phyloP scores from a whole-genome alignment of 2,329 filamentous ascomycete genomes.

The Aspergillus tamarii region DNA sequence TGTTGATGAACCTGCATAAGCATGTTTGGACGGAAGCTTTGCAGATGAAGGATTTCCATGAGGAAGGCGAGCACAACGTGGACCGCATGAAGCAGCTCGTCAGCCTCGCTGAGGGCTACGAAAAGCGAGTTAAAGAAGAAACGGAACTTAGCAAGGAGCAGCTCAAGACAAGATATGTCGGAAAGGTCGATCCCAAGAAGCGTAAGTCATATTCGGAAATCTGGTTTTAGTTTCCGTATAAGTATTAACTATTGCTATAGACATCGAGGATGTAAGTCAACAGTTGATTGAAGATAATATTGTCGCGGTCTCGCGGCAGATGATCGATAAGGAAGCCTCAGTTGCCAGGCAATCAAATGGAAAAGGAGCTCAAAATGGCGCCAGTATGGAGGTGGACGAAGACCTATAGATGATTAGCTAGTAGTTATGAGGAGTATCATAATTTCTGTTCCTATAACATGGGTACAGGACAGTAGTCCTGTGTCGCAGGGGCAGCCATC shows the following conservation, averaged over 20 bases:
- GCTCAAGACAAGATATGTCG: slow-evolving; percentile 97
- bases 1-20: slow-evolving; percentile 99
- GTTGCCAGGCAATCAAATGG: slow-evolving; percentile 67
- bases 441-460: slow-evolving; percentile 3
- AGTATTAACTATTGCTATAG: slow-evolving; percentile 41
- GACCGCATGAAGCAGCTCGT: slow-evolving; percentile 88
- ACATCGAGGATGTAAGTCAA: slow-evolving; percentile 94
- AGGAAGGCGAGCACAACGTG: slow-evolving; percentile 82
- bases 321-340: slow-evolving; percentile 99
- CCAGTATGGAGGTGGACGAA: slow-evolving; percentile 71
- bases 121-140: slow-evolving; percentile 98
- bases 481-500: not conserved
- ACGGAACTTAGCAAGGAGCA: slow-evolving; percentile 96
- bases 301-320: slow-evolving; percentile 94
- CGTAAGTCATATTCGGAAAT: slow-evolving; percentile 52
- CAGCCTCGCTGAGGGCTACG: slow-evolving; percentile 88
- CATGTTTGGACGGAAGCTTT: slow-evolving; percentile 98
- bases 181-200: slow-evolving; percentile 99
- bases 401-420: slow-evolving; percentile 44
- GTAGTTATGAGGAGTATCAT: slow-evolving; percentile 6
- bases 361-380: slow-evolving; percentile 50
- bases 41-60: slow-evolving; percentile 93
- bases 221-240: not conserved
- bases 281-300: slow-evolving; percentile 99
- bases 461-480: not conserved